phyloP scores from a whole-genome alignment of 495 filamentous ascomycete genomes.

The Xylaria longipes region DNA sequence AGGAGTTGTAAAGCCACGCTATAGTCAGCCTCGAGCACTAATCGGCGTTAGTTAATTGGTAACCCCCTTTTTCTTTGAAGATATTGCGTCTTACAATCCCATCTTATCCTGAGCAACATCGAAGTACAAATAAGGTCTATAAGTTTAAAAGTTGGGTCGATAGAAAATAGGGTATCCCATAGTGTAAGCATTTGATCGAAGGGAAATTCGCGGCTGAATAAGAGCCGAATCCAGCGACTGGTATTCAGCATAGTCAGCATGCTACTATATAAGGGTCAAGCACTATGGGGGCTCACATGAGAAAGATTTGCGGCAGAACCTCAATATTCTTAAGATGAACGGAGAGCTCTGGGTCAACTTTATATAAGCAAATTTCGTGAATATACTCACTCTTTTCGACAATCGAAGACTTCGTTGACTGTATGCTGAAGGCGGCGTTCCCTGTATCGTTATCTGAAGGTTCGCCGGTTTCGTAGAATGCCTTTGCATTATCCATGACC shows the following conservation, averaged over 20 bases:
- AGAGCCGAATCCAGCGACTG: conserved; percentile 91
- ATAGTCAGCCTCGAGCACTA: conserved; percentile 86
- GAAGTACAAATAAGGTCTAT: conserved; percentile 89
- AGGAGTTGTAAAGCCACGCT: conserved; percentile 80
- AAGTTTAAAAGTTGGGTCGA: conserved; percentile 80
- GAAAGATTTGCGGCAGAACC: conserved; percentile 93
- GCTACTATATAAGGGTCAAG: neutral
- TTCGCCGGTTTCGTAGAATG: conserved; percentile 79
- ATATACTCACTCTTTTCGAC: conserved; percentile 84
- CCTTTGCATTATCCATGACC: conserved; percentile 84
- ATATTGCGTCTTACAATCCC: conserved; percentile 70
- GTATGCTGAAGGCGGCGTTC: conserved; percentile 23
- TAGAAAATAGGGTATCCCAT: conserved; percentile 92
- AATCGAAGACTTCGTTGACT: conserved; percentile 68
- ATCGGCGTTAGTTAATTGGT: neutral
- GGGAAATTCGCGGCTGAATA: conserved; percentile 93
- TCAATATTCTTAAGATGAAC: conserved; percentile 83
- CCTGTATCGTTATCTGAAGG: conserved; percentile 21
- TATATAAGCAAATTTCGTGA: conserved; percentile 77
- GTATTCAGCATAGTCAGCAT: conserved; percentile 21
- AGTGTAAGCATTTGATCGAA: conserved; percentile 82
- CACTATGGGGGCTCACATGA: conserved; percentile 68
- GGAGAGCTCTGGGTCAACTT: conserved; percentile 81
- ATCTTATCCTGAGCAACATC: conserved; percentile 92
- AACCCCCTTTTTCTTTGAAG: neutral